phyloP scores from a whole-genome alignment of 768 basidiomycete genomes.

The Lanmaoa pseudosensibilis region DNA sequence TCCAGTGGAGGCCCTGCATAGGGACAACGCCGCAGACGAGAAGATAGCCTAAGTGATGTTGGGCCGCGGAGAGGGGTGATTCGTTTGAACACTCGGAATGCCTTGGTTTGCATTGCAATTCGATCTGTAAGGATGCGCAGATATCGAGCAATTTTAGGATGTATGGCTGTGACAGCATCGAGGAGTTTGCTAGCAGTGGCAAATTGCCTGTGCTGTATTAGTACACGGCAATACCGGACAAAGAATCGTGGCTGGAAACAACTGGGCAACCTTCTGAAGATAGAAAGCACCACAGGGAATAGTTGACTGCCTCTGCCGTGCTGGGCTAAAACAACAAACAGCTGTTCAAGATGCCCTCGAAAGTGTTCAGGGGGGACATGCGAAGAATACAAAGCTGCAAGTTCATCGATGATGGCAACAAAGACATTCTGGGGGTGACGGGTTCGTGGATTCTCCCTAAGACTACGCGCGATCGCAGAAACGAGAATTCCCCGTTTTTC shows the following conservation, averaged over 20 bases:
- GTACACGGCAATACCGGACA: conserved; percentile 35
- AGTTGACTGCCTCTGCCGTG: conserved; percentile 39
- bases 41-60: conserved; percentile 17
- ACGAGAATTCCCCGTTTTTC: conserved; percentile 40
- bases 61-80: conserved; percentile 1
- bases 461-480: conserved; percentile 37
- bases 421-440: conserved; percentile 33
- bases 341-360: conserved; percentile 44
- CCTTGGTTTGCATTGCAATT: conserved; percentile 6
- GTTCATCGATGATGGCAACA: conserved; percentile 34
- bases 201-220: conserved; percentile 45
- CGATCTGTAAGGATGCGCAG: conserved; percentile 7
- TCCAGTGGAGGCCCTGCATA: conserved; percentile 12
- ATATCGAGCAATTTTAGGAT: conserved; percentile 15
- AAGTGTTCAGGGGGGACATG: conserved; percentile 40
- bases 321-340: conserved; percentile 41
- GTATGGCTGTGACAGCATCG: conserved; percentile 17
- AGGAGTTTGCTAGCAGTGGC: conserved; percentile 35
- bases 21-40: conserved; percentile 12
- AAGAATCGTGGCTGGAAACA: conserved; percentile 44
- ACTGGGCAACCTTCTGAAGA: conserved; percentile 34
- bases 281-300: conserved; percentile 40
- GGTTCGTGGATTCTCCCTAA: conserved; percentile 36
- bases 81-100: conserved; percentile 7
- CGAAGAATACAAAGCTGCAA: conserved; percentile 38